phyloP scores from a whole-genome alignment of 1,284 basidiomycete genomes.

The Coriolopsis trogii region DNA sequence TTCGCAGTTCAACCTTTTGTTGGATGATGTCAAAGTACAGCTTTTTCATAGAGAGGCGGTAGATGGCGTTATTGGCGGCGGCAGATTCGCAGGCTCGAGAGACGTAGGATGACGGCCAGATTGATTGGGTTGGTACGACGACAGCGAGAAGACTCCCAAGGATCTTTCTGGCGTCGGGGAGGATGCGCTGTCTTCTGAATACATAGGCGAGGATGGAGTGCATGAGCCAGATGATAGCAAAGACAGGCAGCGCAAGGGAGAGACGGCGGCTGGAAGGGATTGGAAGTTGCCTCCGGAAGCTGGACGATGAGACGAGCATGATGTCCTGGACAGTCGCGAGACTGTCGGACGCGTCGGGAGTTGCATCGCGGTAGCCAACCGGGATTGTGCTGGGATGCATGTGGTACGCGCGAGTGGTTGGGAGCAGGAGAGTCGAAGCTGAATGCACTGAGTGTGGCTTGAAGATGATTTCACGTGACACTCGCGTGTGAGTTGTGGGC shows the following conservation, averaged over 20 bases:
- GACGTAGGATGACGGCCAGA: constrained; percentile 39
- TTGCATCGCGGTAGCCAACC: no score
- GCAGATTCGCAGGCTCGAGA: constrained; percentile 27
- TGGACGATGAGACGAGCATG: no score
- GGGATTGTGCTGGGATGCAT: no score
- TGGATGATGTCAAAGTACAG: constrained; percentile 27
- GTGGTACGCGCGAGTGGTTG: no score
- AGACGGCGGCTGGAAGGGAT: no score
- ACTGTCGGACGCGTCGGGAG: no score
- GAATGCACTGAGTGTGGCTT: no score
- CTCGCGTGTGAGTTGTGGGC: no score
- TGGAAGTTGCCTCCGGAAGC: no score
- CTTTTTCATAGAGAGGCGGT: constrained; percentile 22
- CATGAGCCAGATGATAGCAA: not conserved
- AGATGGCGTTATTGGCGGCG: not conserved
- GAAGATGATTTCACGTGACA: no score
- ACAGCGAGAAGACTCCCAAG: constrained; percentile 37
- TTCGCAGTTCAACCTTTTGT: constrained; percentile 36
- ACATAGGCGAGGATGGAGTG: not conserved
- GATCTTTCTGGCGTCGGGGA: constrained; percentile 14
- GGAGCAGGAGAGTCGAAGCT: no score
- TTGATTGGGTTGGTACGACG: constrained; percentile 37
- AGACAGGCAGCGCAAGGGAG: not conserved
- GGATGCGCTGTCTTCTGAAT: not conserved
- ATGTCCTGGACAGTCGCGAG: no score